Conservation (phyloP, 2,329 filamentous ascomycete genomes). For the Aspergillus sp. region DNA sequence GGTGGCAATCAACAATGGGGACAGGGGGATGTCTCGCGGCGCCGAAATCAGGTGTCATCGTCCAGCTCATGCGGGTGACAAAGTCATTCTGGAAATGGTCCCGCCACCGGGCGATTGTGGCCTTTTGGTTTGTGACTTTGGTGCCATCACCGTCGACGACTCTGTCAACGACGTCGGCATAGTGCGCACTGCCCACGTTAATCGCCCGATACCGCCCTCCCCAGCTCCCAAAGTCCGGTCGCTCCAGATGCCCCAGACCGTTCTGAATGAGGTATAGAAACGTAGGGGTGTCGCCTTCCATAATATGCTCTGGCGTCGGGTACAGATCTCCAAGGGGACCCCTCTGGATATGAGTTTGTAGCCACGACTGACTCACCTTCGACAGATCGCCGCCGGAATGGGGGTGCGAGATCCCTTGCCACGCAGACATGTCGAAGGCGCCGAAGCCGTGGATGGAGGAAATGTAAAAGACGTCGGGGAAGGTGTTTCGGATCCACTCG, state of each 20-base stretch:
- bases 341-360: conserved; percentile 58
- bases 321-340: conserved; percentile 53
- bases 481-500: conserved; percentile 58
- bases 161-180: conserved; percentile 39
- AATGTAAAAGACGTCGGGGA: conserved; percentile 62
- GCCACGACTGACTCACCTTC: conserved; percentile 56
- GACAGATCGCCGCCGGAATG: conserved; percentile 54
- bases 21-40: conserved; percentile 23
- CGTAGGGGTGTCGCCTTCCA: conserved; percentile 54
- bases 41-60: conserved; percentile 25
- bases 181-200: conserved; percentile 27
- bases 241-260: conserved; percentile 43
- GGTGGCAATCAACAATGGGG: no score
- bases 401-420: conserved; percentile 60
- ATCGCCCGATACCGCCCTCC: conserved; percentile 42
- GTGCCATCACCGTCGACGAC: conserved; percentile 38
- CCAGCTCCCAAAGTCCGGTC: conserved; percentile 49
- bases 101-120: conserved; percentile 58
- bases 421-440: conserved; percentile 58
- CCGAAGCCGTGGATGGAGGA: conserved; percentile 60
- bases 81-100: conserved; percentile 57
- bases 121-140: conserved; percentile 45
- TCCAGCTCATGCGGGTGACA: conserved; percentile 55
- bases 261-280: conserved; percentile 49
- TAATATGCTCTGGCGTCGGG: conserved; percentile 54